A percentile compares a stretch with the other conserved stretches of the same genome.
Evolutionary conservation across 129 eudicot species (phyloP).

Genomic region (Flaveria ramosissima): DNA sequence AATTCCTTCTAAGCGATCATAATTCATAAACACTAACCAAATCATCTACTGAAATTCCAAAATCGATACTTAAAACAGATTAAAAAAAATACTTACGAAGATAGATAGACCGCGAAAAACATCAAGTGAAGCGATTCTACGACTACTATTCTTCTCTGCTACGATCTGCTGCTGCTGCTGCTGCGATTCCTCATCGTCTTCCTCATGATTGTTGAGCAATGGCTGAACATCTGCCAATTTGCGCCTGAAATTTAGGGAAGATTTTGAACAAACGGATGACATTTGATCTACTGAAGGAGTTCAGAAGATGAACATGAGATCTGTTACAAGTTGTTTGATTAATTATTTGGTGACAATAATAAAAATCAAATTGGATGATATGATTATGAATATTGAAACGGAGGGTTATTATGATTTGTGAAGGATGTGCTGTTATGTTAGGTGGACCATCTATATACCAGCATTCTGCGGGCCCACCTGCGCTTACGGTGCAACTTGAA

Average conservation of each 20-base stretch:
- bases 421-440: slow-evolving; percentile 6
- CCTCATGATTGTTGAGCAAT: slow-evolving; percentile 33
- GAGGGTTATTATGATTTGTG: slow-evolving; percentile 16
- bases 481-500: background rate
- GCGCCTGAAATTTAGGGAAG: slow-evolving; percentile 29
- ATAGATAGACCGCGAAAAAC: slow-evolving; percentile 78
- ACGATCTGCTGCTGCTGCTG: slow-evolving; percentile 17
- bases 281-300: slow-evolving; percentile 2
- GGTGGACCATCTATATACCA: slow-evolving; percentile 28
- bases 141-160: slow-evolving; percentile 2
- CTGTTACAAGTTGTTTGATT: background rate
- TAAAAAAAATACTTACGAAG: slow-evolving; percentile 38
- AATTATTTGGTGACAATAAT: background rate
- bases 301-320: slow-evolving; percentile 6
- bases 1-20: slow-evolving; percentile 14
- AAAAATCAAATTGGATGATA: slow-evolving; percentile 8
- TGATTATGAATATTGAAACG: background rate
- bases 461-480: background rate
- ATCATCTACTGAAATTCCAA: background rate
- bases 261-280: slow-evolving; percentile 26
- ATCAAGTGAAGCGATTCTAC: slow-evolving; percentile 75
- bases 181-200: slow-evolving; percentile 26
- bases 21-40: background rate
- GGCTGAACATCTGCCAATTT: slow-evolving; percentile 49
- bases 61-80: background rate